Evolutionary conservation across 2,329 filamentous ascomycete genomes (phyloP), one percentile per base, ranked within the genome.

Genomic region (Scortechinia acanthostroma): DNA sequence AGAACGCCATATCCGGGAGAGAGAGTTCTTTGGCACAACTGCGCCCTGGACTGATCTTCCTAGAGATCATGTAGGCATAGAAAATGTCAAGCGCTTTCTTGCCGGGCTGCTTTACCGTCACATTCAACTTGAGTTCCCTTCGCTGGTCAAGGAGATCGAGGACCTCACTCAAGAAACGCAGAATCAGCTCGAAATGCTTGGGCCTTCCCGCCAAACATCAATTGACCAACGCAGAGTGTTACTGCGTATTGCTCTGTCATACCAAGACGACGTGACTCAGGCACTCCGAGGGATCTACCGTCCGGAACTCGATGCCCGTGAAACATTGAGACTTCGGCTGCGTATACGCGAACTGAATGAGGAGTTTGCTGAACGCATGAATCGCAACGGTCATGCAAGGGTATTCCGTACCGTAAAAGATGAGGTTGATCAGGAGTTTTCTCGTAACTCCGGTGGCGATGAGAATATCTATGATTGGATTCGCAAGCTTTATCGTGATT

Each of bases 1-100:
- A 46, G 22, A 54, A 52, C 40, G 52, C 50, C 42, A 53, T 49
- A 48, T 51, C 50, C 49, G 49, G 45, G 40, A 52, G 48, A 21
- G 51, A 33, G 30, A 17, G 22, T 47, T 47, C 23, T 46, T 46
- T 28, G n/a, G n/a, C 25, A n/a, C n/a, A n/a, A 30, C 25, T 30
- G 25, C 25, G 25, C 25, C 25, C 10, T 30, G 25, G 25, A 30
- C 25, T 10, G n/a, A 30, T 30, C n/a, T 30, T 10, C 25, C 10
- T n/a, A 30, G 25, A 30, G 25, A 30, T 30, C 25, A n/a, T 30
- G 25, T 30, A 10, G 25, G 25, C n/a, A 30, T 30, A 10, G 25
- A n/a, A 10, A 10, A 10, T 10, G 10, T 30, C 25, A 30, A 30
- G 25, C 10, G 25, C 25, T 30, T 30, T n/a, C n/a, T 30, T 10